Conservation (phyloP, 345 rosid species). For the Adansonia digitata region DNA sequence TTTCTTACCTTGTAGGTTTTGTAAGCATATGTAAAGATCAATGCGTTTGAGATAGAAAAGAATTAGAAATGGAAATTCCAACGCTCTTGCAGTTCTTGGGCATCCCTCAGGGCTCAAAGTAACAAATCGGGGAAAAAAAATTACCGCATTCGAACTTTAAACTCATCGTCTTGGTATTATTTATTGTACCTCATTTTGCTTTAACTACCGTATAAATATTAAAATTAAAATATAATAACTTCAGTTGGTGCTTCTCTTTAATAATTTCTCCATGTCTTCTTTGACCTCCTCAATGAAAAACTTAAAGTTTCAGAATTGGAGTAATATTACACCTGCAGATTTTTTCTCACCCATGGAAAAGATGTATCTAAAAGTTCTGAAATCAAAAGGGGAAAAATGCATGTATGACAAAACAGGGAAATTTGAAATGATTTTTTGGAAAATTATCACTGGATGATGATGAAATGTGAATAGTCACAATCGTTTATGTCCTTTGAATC, state of each 20-base stretch:
- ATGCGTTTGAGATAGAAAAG: background rate
- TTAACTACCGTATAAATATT: background rate
- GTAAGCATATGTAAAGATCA: conserved; percentile 18
- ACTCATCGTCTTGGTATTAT: too few species aligned
- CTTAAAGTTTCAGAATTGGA: too few species aligned
- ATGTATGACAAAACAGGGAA: conserved; percentile 8
- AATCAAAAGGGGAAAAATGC: background rate
- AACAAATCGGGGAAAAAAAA: conserved; percentile 27
- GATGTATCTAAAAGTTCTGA: background rate
- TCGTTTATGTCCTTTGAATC: conserved; percentile 63
- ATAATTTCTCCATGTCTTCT: background rate
- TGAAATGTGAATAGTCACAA: conserved; percentile 65
- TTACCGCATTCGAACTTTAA: too few species aligned
- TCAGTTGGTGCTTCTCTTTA: background rate
- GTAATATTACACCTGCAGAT: too few species aligned
- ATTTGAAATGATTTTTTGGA: conserved; percentile 23
- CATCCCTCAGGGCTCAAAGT: conserved; percentile 32
- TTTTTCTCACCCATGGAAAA: background rate
- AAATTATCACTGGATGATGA: conserved; percentile 44
- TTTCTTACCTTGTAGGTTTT: background rate
- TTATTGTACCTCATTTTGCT: background rate
- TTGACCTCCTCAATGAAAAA: background rate
- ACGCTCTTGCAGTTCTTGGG: conserved; percentile 14
- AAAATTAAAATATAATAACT: too few species aligned
- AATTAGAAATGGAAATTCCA: background rate